phyloP scores from a whole-genome alignment of 495 filamentous ascomycete genomes.

The Talaromyces liani region DNA sequence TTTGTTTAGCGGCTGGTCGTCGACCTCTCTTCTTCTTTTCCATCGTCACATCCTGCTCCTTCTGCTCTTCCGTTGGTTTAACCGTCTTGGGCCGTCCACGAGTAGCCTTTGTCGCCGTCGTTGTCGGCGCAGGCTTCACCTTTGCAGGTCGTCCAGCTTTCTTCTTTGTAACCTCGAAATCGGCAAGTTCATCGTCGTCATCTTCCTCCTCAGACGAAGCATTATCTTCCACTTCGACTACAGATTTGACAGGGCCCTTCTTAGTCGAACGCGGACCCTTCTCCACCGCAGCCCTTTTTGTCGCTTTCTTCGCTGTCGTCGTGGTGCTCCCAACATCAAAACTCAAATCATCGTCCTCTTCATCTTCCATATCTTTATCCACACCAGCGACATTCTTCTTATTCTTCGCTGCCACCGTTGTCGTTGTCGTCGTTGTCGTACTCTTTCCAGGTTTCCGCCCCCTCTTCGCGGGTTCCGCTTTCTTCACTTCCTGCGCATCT shows the following conservation, averaged over 20 bases:
- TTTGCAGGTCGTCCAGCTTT: conserved; percentile 25
- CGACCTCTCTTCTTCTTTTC: conserved; percentile 20
- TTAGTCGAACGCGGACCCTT: conserved; percentile 11
- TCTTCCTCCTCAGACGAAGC: conserved; percentile 8
- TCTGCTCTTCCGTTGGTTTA: conserved; percentile 14
- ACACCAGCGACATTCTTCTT: conserved; percentile 8
- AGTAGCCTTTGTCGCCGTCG: conserved; percentile 17
- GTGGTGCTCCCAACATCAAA: neutral
- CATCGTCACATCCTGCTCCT: conserved; percentile 9
- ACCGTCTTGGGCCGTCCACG: conserved; percentile 31
- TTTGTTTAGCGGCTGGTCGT: neutral
- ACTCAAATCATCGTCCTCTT: conserved; percentile 34
- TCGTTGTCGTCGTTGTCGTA: conserved; percentile 8
- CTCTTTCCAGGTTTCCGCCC: conserved; percentile 11
- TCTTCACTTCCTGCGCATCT: conserved; percentile 6
- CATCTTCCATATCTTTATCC: conserved; percentile 21
- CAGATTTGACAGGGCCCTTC: conserved; percentile 11
- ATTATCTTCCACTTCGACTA: conserved; percentile 1
- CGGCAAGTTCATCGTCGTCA: conserved; percentile 18
- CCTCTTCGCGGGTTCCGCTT: conserved; percentile 15
- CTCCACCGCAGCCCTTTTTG: neutral
- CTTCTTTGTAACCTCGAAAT: conserved; percentile 27
- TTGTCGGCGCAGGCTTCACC: conserved; percentile 13
- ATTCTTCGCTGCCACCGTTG: conserved; percentile 11
- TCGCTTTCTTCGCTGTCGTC: conserved; percentile 4